These are phyloP conservation scores for Chaetomium sp. DNA, from an alignment of 2,329 filamentous ascomycete species.

Conservation along the genomic window DNA sequence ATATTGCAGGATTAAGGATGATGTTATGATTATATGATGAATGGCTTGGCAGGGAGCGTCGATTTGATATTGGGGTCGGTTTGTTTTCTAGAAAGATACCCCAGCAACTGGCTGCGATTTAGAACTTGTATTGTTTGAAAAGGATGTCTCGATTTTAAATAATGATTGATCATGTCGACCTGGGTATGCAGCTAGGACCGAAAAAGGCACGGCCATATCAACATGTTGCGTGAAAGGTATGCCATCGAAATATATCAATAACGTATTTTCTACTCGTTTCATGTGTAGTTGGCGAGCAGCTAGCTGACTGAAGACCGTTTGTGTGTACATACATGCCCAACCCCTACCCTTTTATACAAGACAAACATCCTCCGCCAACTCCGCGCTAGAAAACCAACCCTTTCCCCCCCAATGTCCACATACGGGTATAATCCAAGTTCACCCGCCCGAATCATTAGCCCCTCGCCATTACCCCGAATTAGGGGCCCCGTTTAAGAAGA, in stretches of 20 bases:
- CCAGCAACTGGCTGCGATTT: background rate
- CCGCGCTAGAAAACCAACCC: background rate
- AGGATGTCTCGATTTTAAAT: too few relatives aligned
- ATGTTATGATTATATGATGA: background rate
- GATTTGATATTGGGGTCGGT: background rate
- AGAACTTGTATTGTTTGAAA: background rate
- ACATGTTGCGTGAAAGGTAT: background rate
- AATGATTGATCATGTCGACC: background rate
- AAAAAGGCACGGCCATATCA: background rate
- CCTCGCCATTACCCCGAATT: background rate
- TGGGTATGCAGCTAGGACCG: background rate
- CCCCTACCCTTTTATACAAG: background rate
- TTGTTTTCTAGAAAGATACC: background rate
- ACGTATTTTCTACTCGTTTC: background rate
- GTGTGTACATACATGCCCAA: background rate
- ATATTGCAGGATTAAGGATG: constrained; percentile 23
- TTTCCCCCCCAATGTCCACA: constrained; percentile 7
- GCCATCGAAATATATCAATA: background rate
- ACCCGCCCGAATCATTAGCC: background rate
- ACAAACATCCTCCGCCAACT: background rate
- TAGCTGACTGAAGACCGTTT: background rate
- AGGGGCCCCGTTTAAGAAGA: constrained; percentile 58
- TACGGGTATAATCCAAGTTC: constrained; percentile 4
- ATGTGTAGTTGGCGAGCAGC: background rate
- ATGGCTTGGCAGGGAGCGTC: background rate